Evolutionary conservation across 176 grass and related monocot species (phyloP), one percentile per base, ranked within the genome.

Genomic region (Musa troglodytarum): DNA sequence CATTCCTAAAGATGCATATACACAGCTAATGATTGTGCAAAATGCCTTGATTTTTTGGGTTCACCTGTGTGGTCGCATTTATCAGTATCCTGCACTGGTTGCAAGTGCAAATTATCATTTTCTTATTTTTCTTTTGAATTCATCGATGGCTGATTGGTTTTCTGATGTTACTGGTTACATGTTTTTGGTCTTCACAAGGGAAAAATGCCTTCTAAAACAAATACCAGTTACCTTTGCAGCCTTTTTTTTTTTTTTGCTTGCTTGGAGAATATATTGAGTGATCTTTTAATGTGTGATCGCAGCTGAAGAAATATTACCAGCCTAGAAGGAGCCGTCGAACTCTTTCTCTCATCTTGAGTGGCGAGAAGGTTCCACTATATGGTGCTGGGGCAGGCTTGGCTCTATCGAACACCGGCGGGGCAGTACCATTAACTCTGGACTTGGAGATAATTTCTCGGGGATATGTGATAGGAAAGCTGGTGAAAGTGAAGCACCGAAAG

Each of bases 401-500:
- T 49, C 63, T 86, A 74, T 70, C 90, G 0, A 82, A 20, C 67
- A 54, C 71, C 6, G 85, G 84, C 9, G 67, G 70, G 22, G 69
- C 57, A 21, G 87, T 93, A 71, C 94, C 90, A 6, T 76, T 93
- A 50, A 91, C 75, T 17, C 80, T 98, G 2, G 64, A 89, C 55
- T 66, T 98, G 29, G 74, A 69, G 1, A 67, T 98, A 23, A 83
- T 16, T 43, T 71, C 82, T 10, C 76, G 80, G 72, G 94, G 94
- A 43, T 87, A 91, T 63, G 94, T 93, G 72, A 86, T 93, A 11
- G 90, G 90, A n/a, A 89, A 82, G 80, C 84, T 97, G 58, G 90
- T 97, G n/a, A 91, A 76, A 62, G 94, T 98, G 66, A 87, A 84
- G 52, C 90, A 98, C 79, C 67, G 65, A 7, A 81, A 82, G 82